Base-by-base conservation (phyloP, 2,329 filamentous ascomycete species). In the Pseudogymnoascus destructans region DNA sequence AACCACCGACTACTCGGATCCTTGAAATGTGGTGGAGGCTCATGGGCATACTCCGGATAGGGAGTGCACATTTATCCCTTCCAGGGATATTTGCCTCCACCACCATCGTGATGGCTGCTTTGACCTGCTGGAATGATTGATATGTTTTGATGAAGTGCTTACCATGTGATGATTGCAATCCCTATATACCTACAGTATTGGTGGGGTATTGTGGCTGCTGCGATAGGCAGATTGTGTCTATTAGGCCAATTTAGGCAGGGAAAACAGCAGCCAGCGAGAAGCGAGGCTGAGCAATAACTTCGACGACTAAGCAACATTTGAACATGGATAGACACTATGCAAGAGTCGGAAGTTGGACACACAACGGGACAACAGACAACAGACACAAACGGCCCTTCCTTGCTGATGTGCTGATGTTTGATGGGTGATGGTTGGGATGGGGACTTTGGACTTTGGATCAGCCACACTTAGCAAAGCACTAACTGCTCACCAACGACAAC, bases 391-490 rank as follows among this genome's bases (percentile, higher is more conserved):
- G 46, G 25, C 25, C 42, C 42, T 52, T 17, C 46, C 46, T 32
- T 30, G 46, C 46, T 27, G 8, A 15, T 30, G 23, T 52, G n/a
- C 42, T 30, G 46, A 30, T 49, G 23, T 17, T 13, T 30, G 42
- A 52, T 27, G 42, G 42, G 9, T 52, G 42, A 30, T 52, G 46
- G 25, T 52, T 15, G 46, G 46, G 25, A 30, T 15, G 46, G 46
- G 46, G 46, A 13, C 25, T 19, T 52, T 30, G 46, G 46, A n/a
- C 25, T 25, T 52, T 30, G 46, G 46, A 52, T 52, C 46, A 52
- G 46, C 46, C 46, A 52, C 46, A 52, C 15, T 32, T 52, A 52
- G 46, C 25, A 52, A 52, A 52, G 46, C 46, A 30, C 46, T 52
- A 52, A 52, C 21, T 30, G 46, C 3, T 49, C 23, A 52, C 46